Percentiles rank a stretch among this genome's conserved stretches.
Evolutionary conservation across 371 early-diverging fungal genomes (phyloP).

Genomic region (Mortierella sp.): DNA sequence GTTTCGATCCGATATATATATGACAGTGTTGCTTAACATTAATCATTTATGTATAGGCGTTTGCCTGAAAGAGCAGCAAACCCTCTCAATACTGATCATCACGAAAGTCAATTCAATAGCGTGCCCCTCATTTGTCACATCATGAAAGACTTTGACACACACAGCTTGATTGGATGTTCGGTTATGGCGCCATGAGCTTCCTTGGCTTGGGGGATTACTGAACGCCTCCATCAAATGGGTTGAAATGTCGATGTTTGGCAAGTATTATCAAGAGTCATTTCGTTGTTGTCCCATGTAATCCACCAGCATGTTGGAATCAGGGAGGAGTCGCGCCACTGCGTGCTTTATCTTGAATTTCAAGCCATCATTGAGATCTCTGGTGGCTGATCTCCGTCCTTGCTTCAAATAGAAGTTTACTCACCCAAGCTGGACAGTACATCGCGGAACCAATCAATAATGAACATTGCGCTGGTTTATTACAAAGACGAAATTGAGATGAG

Average conservation of each 20-base stretch:
- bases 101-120: background rate
- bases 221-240: background rate
- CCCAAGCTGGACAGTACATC: conserved; percentile 88
- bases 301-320: background rate
- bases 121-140: too few species aligned
- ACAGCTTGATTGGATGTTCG: too few species aligned
- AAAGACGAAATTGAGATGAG: background rate
- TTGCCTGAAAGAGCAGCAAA: too few species aligned
- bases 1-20: background rate
- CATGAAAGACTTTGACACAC: too few species aligned
- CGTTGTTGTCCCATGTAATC: background rate
- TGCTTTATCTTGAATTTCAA: background rate
- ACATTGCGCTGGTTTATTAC: conserved; percentile 66
- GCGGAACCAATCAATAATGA: conserved; percentile 95
- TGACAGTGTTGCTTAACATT: background rate
- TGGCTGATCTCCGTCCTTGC: background rate
- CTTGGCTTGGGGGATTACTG: too few species aligned
- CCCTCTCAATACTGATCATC: background rate
- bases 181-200: background rate
- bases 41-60: background rate
- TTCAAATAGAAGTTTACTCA: conserved; percentile 55
- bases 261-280: background rate
- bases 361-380: background rate
- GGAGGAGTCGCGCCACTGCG: background rate
- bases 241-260: background rate